These are phyloP conservation scores for Cladosporium sp. DNA, from an alignment of 2,329 filamentous ascomycete genomes.

Conservation along the genomic window DNA sequence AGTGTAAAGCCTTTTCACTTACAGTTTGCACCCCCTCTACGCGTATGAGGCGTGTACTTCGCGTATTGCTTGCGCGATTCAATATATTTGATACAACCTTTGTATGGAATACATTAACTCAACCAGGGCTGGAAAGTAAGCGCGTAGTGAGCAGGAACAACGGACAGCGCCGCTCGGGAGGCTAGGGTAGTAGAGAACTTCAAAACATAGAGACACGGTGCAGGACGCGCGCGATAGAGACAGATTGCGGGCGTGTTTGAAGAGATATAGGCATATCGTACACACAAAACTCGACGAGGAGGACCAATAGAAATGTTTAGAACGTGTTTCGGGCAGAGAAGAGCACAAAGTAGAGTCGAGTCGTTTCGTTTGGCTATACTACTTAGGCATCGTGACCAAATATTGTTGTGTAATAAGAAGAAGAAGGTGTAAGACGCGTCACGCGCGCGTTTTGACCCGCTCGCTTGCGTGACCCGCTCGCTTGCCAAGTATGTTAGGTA, in stretches of 20 bases:
- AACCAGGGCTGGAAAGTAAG: neutral
- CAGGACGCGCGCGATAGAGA: too few species aligned
- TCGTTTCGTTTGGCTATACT: neutral
- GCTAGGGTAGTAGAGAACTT: too few species aligned
- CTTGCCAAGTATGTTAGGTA: too few species aligned
- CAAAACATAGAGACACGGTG: too few species aligned
- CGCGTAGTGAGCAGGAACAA: neutral
- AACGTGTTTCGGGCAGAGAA: neutral
- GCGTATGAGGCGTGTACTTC: neutral
- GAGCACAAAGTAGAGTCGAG: neutral
- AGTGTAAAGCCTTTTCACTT: neutral
- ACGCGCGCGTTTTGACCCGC: too few species aligned
- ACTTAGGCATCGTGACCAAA: neutral
- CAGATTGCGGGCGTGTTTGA: too few species aligned
- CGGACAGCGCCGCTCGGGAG: neutral
- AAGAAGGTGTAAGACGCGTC: too few species aligned
- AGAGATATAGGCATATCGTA: too few species aligned
- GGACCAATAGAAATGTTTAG: too few species aligned
- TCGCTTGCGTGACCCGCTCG: too few species aligned
- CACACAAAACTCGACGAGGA: too few species aligned
- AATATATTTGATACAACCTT: slow-evolving; percentile 6
- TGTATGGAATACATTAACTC: neutral
- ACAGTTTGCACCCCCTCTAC: neutral
- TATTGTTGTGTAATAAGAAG: too few species aligned
- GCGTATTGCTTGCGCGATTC: neutral